phyloP scores from a whole-genome alignment of 805 yeast species.

The Kuraishia molischiana region DNA sequence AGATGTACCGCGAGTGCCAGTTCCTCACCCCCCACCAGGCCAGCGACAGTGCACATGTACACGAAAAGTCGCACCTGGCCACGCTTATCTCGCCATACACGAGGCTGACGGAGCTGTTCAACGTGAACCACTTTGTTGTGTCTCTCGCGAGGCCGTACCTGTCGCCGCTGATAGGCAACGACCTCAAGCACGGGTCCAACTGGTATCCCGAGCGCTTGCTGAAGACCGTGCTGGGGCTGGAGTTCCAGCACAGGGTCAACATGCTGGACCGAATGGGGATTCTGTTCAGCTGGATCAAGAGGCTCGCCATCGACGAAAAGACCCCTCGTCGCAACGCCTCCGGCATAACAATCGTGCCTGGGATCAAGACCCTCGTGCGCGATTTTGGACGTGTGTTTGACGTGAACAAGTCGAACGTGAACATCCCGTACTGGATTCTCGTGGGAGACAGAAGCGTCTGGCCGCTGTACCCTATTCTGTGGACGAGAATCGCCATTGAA shows the following conservation, averaged over 20 bases:
- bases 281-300: constrained; percentile 56
- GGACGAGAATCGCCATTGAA: constrained; percentile 87
- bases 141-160: constrained; percentile 90
- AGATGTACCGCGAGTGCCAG: constrained; percentile 21
- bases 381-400: constrained; percentile 75
- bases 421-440: constrained; percentile 79
- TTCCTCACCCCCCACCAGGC: constrained; percentile 34
- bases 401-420: constrained; percentile 56
- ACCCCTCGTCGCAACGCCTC: constrained; percentile 66
- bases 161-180: constrained; percentile 82
- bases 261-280: constrained; percentile 73
- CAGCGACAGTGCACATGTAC: constrained; percentile 10
- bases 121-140: constrained; percentile 87
- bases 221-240: constrained; percentile 58
- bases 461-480: constrained; percentile 78
- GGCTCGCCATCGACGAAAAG: constrained; percentile 81
- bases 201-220: constrained; percentile 18
- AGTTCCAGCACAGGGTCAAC: constrained; percentile 75
- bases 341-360: constrained; percentile 89
- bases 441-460: constrained; percentile 92
- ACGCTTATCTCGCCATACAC: constrained; percentile 60
- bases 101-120: constrained; percentile 82
- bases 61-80: constrained; percentile 14
- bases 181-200: constrained; percentile 51
- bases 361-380: constrained; percentile 54